Evolutionary conservation across 2,329 filamentous ascomycete genomes (phyloP), one percentile per base, ranked within the genome.

Genomic region (Stromatinia cepivora): DNA sequence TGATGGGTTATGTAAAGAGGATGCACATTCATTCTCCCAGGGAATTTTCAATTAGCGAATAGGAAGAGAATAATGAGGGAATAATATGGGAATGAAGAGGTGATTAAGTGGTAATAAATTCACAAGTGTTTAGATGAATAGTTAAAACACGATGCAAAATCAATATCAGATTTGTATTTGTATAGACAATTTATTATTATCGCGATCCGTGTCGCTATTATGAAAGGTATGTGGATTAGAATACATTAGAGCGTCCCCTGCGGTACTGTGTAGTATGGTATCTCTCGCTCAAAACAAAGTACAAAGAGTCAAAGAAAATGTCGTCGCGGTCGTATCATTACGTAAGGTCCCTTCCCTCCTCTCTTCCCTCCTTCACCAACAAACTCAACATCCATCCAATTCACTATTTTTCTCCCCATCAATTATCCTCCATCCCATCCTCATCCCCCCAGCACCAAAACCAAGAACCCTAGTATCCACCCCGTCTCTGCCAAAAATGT

Each of bases 401-500:
- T 13, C 50, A 28, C 11, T 25, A 52, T 52, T 17, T 25, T 7
- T 2, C 11, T 17, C 15, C n/a, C 50, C n/a, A n/a, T n/a, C 13
- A 28, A 25, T 6, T 28, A 3, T 52, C 5, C 48, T 28, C 15
- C 20, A 15, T 6, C 8, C 3, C 31, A 57, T 22, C 20, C 20
- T 1, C 53, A 58, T n/a, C 34, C 2, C 6, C 31, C 9, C 28
- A 7, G n/a, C 22, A 17, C 5, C 45, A 48, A 34, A 10, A 48
- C 28, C 31, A 39, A n/a, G 17, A 20, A 36, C 9, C 20, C 59
- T 70, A 73, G 63, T 70, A 73, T 34, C 61, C 45, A 13, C 39
- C 72, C 10, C 70, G 39, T 36, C 71, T 61, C 54, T 75, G 72
- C 72, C 74, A 73, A 57, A 72, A 75, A 22, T 61, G 71, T 64